A percentile compares a stretch with the other conserved stretches of the same genome.
Conservation (phyloP, 352 stramenopile species). For the Thraustotheca clavata region DNA sequence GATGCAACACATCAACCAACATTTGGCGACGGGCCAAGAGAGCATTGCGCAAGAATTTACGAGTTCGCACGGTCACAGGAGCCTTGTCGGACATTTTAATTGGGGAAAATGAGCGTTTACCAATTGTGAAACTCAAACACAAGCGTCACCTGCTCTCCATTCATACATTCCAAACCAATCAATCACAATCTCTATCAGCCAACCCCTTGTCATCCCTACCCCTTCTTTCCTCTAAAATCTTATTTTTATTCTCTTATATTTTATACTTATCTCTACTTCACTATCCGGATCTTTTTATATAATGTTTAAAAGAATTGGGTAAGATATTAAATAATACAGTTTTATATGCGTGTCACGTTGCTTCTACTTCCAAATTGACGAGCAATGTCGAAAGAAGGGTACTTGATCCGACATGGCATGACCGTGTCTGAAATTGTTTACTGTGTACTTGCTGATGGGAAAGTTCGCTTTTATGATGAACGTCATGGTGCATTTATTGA, state of each 20-base stretch:
- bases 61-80: constrained; percentile 96
- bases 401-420: constrained; percentile 64
- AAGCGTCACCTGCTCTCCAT: not conserved
- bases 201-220: constrained; percentile 6
- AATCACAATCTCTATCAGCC: constrained; percentile 16
- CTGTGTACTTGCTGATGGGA: constrained; percentile 63
- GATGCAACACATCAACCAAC: constrained; percentile 98
- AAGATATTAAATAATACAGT: no score
- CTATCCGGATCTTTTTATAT: not conserved
- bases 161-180: constrained; percentile 7
- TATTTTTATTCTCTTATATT: not conserved
- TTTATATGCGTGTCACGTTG: not conserved
- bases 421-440: constrained; percentile 66
- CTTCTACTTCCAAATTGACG: not conserved
- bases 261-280: not conserved
- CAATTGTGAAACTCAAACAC: constrained; percentile 1
- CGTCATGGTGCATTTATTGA: constrained; percentile 56
- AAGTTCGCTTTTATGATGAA: constrained; percentile 61
- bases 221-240: not conserved
- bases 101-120: constrained; percentile 24
- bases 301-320: not conserved
- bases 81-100: constrained; percentile 86
- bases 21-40: constrained; percentile 97
- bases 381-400: constrained; percentile 78
- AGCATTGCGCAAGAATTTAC: constrained; percentile 98